Percentiles rank a stretch among this genome's conserved stretches.
Conservation (phyloP, 441 rosid species). For the Pelargonium citronellum region DNA sequence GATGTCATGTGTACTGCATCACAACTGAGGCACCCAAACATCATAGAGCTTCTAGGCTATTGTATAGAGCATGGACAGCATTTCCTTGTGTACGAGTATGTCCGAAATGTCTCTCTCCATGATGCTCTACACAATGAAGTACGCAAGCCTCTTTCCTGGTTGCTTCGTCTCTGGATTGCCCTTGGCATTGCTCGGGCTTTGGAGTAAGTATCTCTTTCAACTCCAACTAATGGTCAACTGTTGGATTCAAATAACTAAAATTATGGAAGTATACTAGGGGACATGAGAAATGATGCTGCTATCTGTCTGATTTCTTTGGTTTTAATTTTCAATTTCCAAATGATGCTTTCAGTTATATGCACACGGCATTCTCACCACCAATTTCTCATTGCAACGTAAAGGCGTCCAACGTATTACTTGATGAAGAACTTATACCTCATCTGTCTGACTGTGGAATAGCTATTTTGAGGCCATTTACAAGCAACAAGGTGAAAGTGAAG, state of each 20-base stretch:
- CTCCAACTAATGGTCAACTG: too few species aligned
- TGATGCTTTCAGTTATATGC: constrained; percentile 66
- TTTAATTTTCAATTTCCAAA: not conserved
- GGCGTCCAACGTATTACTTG: constrained; percentile 77
- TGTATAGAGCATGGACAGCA: constrained; percentile 80
- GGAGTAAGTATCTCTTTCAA: constrained; percentile 48
- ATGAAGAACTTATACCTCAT: constrained; percentile 69
- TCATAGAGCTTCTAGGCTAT: constrained; percentile 71
- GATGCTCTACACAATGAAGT: constrained; percentile 59
- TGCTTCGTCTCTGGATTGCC: constrained; percentile 64
- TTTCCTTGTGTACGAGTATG: constrained; percentile 71
- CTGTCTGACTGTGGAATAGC: constrained; percentile 73
- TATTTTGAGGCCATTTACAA: constrained; percentile 66
- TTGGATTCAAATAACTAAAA: too few species aligned
- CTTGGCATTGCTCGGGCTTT: constrained; percentile 76
- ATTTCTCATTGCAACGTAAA: constrained; percentile 73
- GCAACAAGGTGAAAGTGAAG: constrained; percentile 70
- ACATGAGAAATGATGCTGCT: too few species aligned
- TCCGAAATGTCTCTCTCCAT: constrained; percentile 59
- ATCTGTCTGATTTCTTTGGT: too few species aligned
- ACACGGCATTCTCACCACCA: constrained; percentile 60
- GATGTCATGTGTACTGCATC: constrained; percentile 64
- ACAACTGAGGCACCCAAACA: constrained; percentile 72
- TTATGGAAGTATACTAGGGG: too few species aligned
- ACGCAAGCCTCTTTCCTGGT: constrained; percentile 76